Evolutionary conservation across 306 rosid genomes (phyloP), one percentile per base, ranked within the genome.

Genomic region (Acacia confusa): DNA sequence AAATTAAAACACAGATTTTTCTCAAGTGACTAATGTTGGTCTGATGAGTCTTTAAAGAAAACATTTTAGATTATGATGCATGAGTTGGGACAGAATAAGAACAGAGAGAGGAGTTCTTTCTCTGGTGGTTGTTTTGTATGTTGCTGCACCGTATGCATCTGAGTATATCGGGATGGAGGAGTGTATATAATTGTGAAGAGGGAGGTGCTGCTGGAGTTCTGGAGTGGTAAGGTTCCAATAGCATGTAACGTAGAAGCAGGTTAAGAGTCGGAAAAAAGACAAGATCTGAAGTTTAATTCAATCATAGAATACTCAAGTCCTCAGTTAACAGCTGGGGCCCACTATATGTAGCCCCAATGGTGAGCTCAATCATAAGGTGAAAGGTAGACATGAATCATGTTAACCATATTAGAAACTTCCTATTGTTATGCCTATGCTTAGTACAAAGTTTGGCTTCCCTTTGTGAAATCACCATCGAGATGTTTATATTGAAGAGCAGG

Each of bases 1-100:
- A 22, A 22, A n/a, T 57, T 22, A 22, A 57, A 28, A 19, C 27
- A 57, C 27, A 78, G 41, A 77, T 68, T 74, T 61, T 79, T 72
- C 52, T 14, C 27, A 1, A 53, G 11, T 19, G 25, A 53, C 60
- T 19, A 53, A 22, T 57, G 15, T 9, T 55, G 27, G 27, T 55
- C 27, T 55, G 24, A 2, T 9, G 3, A 55, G 63, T 8, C 28
- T 55, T 20, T 13, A 55, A 20, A 55, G 44, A 41, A 34, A 41
- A 41, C 44, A 41, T 9, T 2, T 41, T 41, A 41, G 44, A 41
- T 7, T 41, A 41, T 4, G 44, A 53, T 8, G 24, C 25, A 53
- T 25, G 25, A 53, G 25, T 19, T 11, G 4, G 32, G 6, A 58
- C 66, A 1, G 7, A 22, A 24, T 22, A 8, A 7, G 25, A 58